These are phyloP conservation scores for Fusarium marasasianum DNA, from an alignment of 2,329 filamentous ascomycete species.

Conservation along the genomic window DNA sequence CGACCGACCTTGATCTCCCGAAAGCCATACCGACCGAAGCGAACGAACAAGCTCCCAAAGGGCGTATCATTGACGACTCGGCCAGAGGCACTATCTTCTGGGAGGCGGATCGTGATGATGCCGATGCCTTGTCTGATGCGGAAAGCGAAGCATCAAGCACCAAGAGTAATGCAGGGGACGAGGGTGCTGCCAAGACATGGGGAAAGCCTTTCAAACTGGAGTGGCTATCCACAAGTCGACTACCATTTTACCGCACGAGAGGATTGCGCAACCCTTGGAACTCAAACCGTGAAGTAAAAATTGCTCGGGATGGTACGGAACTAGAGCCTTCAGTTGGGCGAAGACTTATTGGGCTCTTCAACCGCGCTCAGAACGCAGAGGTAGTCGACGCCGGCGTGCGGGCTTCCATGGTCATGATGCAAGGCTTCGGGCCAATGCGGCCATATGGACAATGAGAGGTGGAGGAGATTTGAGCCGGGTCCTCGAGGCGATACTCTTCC, in stretches of 20 bases:
- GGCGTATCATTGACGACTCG: slow-evolving; percentile 91
- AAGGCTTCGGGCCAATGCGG: slow-evolving; percentile 51
- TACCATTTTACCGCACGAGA: slow-evolving; percentile 89
- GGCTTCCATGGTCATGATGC: slow-evolving; percentile 48
- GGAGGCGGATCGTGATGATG: slow-evolving; percentile 78
- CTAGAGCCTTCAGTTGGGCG: slow-evolving; percentile 84
- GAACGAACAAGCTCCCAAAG: slow-evolving; percentile 80
- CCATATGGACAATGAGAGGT: slow-evolving; percentile 45
- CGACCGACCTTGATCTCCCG: slow-evolving; percentile 72
- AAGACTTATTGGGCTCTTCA: slow-evolving; percentile 82
- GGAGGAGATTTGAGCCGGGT: slow-evolving; percentile 11
- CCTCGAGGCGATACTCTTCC: slow-evolving; percentile 21
- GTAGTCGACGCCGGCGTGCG: slow-evolving; percentile 44
- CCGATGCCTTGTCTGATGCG: slow-evolving; percentile 54
- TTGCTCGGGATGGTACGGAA: slow-evolving; percentile 93
- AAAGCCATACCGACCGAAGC: slow-evolving; percentile 83
- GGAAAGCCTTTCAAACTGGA: slow-evolving; percentile 91
- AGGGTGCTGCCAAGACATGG: slow-evolving; percentile 71
- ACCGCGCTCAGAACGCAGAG: slow-evolving; percentile 59
- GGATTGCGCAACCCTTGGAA: slow-evolving; percentile 95
- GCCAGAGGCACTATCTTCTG: slow-evolving; percentile 96
- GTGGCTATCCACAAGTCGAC: slow-evolving; percentile 83
- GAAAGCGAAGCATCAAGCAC: slow-evolving; percentile 51
- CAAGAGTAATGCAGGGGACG: slow-evolving; percentile 54
- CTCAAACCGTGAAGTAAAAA: slow-evolving; percentile 93